Conservation (phyloP, 441 rosid genomes). For the Bruguiera hainesii region DNA sequence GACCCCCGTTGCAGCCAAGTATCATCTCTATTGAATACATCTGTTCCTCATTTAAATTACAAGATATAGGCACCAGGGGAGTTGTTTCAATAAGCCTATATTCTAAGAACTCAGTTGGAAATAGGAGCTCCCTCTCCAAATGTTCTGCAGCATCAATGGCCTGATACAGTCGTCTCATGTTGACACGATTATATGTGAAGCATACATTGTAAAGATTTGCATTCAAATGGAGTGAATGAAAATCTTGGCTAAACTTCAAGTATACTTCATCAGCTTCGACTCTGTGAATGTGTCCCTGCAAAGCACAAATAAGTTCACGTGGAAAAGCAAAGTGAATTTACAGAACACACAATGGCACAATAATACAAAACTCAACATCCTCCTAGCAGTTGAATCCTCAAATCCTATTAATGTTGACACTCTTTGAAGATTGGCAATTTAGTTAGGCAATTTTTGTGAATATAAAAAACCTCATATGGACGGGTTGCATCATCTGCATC, state of each 20-base stretch:
- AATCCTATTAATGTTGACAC: background rate
- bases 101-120: constrained; percentile 34
- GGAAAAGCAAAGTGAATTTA: background rate
- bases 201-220: constrained; percentile 33
- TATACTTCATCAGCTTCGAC: constrained; percentile 61
- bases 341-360: background rate
- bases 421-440: constrained; percentile 1
- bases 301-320: constrained; percentile 7
- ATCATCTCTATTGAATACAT: constrained; percentile 44
- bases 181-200: constrained; percentile 42
- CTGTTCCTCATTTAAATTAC: constrained; percentile 53
- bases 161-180: constrained; percentile 53
- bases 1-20: constrained; percentile 52
- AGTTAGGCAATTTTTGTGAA: background rate
- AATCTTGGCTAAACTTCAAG: constrained; percentile 35
- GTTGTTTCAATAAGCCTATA: constrained; percentile 22
- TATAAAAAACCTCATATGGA: constrained; percentile 33
- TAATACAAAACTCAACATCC: constrained; percentile 5
- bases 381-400: background rate
- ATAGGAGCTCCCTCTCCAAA: constrained; percentile 40
- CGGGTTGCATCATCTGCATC: constrained; percentile 5
- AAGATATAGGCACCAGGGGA: constrained; percentile 35
- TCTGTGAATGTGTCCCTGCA: constrained; percentile 52
- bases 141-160: constrained; percentile 46
- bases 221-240: constrained; percentile 35